Evolutionary conservation across 495 filamentous ascomycete genomes (phyloP).

Genomic region (Penicillium paradoxum): DNA sequence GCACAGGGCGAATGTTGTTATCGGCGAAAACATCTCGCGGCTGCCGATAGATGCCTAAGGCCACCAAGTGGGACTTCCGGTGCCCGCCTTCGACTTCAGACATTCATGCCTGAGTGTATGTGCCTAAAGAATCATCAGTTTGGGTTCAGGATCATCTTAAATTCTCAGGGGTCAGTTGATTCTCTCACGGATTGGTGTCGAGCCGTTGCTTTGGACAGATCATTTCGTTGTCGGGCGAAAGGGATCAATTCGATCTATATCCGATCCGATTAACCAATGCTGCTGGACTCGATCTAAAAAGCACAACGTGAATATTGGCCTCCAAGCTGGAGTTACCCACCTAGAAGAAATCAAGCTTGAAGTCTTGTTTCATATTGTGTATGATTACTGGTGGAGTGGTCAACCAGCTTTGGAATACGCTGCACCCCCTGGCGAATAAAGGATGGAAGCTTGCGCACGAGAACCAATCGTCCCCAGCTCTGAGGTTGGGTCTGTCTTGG

Average conservation of each 20-base stretch:
- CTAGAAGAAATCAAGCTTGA: neutral
- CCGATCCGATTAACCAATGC: neutral
- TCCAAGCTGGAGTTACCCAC: neutral
- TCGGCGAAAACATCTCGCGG: constrained; percentile 10
- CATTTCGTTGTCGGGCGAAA: neutral
- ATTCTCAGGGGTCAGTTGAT: neutral
- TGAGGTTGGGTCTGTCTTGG: neutral
- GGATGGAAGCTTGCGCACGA: neutral
- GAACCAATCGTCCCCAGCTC: neutral
- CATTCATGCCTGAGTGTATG: neutral
- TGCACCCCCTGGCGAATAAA: neutral
- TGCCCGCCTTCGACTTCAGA: constrained; percentile 2
- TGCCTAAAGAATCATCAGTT: constrained; percentile 1
- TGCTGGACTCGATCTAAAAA: neutral
- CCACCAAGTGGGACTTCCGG: neutral
- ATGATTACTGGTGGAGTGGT: neutral
- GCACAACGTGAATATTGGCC: neutral
- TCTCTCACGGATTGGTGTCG: neutral
- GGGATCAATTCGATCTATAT: neutral
- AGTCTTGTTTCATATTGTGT: neutral
- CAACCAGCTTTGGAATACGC: neutral
- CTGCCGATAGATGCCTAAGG: constrained; percentile 2
- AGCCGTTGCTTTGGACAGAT: neutral
- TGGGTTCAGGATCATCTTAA: neutral
- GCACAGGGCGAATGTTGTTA: constrained; percentile 3